Base-by-base conservation (phyloP, 2,329 filamentous ascomycete genomes). In the Pezicula neosporulosa region DNA sequence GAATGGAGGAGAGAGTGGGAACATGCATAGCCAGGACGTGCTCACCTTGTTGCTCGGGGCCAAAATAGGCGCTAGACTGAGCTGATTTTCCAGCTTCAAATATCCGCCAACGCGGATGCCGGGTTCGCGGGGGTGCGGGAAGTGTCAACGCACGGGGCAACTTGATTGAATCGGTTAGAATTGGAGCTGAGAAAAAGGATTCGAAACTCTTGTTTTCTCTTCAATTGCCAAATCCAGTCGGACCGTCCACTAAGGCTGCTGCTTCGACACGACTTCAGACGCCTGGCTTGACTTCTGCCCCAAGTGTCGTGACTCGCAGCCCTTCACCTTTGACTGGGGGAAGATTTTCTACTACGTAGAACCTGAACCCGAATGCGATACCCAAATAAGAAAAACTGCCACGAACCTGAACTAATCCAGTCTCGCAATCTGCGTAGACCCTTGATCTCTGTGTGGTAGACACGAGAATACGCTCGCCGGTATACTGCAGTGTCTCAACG, bases 41-140 rank as follows among this genome's bases (percentile, higher is more conserved):
- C 51, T 58, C 53, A 56, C 56, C 55, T 57, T 50, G 54, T 56
- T 53, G 49, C 5, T 47, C 42, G 51, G 56, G 44, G 45, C 48
- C 43, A 46, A 44, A 58, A 58, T 54, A 38, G 47, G 43, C 49
- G 47, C 43, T 56, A 54, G 54, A 55, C 57, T 54, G 45, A 61
- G 49, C 53, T 56, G 33, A 52, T 56, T 56, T 57, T 49, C 54
- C 46, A 59, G 50, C 49, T 58, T 50, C 44, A 51, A 24, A 50
- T 59, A 59, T 57, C 57, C 60, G 58, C 60, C 57, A 64, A 61
- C 60, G 51, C 55, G 60, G 62, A 48, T 59, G 48, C 55, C 52
- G 60, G 60, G 55, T 57, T 55, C 45, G 52, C 47, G 56, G 57
- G 56, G 48, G 33, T 44, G 52, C 50, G 55, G 57, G 51, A 57